These are phyloP conservation scores for Termitomyces sp. DNA, from an alignment of 768 basidiomycete genomes.

Conservation along the genomic window DNA sequence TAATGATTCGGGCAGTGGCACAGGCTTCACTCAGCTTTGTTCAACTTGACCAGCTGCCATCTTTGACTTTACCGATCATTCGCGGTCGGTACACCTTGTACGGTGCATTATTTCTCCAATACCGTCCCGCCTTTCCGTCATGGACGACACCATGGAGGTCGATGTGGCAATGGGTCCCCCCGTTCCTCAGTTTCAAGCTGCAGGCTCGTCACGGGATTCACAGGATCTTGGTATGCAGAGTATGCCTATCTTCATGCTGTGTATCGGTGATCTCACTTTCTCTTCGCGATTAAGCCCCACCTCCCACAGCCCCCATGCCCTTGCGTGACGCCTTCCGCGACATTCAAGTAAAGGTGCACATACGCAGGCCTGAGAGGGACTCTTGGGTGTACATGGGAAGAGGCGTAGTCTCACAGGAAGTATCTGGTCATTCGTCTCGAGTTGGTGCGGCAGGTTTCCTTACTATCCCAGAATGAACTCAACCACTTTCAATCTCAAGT, in stretches of 20 bases:
- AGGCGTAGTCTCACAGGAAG: constrained; percentile 70
- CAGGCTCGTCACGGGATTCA: constrained; percentile 11
- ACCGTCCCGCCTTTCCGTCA: constrained; percentile 12
- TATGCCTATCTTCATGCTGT: constrained; percentile 2
- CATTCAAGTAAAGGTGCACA: constrained; percentile 80
- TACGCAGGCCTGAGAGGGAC: constrained; percentile 72
- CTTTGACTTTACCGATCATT: neutral
- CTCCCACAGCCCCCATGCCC: constrained; percentile 17
- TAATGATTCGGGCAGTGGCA: constrained; percentile 10
- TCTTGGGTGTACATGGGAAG: constrained; percentile 80
- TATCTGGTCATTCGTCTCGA: constrained; percentile 69
- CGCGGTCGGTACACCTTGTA: neutral
- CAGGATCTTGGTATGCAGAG: constrained; percentile 16
- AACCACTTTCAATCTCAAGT: constrained; percentile 30
- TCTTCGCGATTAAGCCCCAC: constrained; percentile 8
- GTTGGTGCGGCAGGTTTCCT: constrained; percentile 51
- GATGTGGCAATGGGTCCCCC: constrained; percentile 25
- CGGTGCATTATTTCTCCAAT: neutral
- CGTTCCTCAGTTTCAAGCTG: constrained; percentile 11
- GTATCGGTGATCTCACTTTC: neutral
- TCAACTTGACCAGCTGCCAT: neutral
- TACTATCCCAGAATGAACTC: neutral
- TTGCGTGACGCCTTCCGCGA: constrained; percentile 63
- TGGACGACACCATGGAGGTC: constrained; percentile 41
- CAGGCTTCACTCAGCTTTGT: neutral